These are phyloP conservation scores for Trametes sanguinea DNA, from an alignment of 768 basidiomycete genomes.

Conservation along the genomic window DNA sequence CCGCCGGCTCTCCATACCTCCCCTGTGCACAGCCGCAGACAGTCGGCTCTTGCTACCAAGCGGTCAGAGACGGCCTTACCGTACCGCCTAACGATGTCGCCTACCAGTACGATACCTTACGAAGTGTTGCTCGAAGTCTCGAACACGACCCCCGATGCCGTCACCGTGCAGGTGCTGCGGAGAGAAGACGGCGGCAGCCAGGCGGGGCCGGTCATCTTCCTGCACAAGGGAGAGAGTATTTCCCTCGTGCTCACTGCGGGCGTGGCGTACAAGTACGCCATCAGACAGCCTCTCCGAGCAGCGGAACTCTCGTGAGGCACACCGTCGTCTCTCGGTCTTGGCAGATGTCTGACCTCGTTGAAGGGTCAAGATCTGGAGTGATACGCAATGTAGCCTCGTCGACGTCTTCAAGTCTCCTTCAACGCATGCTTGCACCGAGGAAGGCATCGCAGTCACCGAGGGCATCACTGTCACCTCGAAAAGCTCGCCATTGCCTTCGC, in stretches of 20 bases:
- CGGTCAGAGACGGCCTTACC: background rate
- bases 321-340: background rate
- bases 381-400: constrained; percentile 39
- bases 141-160: constrained; percentile 47
- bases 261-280: constrained; percentile 47
- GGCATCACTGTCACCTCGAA: constrained; percentile 13
- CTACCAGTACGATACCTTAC: constrained; percentile 52
- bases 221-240: constrained; percentile 44
- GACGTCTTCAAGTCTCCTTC: constrained; percentile 25
- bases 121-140: constrained; percentile 53
- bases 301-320: constrained; percentile 48
- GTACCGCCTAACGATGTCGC: constrained; percentile 30
- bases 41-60: background rate
- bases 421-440: constrained; percentile 8
- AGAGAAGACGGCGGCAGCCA: constrained; percentile 30
- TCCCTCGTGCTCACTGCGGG: constrained; percentile 53
- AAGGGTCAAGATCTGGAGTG: constrained; percentile 50
- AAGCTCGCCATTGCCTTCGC: too few species aligned
- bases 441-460: constrained; percentile 21
- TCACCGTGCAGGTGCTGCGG: constrained; percentile 42
- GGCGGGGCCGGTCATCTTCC: constrained; percentile 39
- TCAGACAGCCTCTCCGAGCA: constrained; percentile 42
- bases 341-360: background rate
- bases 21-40: background rate
- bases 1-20: background rate